Base-by-base conservation (phyloP, 2,329 filamentous ascomycete species). In the Aspergillus intermedius region DNA sequence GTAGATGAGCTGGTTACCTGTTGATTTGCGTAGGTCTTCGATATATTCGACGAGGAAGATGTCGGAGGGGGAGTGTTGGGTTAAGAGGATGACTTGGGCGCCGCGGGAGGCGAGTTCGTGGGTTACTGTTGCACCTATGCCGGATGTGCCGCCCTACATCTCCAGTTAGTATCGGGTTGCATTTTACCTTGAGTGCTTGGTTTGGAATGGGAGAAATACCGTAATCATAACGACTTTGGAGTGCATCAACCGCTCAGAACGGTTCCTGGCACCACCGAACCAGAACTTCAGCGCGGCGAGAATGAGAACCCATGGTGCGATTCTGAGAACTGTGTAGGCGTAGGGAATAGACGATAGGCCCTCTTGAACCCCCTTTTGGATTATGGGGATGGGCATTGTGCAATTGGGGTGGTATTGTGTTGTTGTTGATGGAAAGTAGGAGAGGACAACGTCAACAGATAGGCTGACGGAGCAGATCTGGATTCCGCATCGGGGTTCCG, bases 161-260 rank as follows among this genome's bases (percentile, higher is more conserved):
- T 19, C 42, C 39, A 13, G 4, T 23, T 39, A 22, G 12, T 6
- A 35, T 49, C 34, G 67, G 44, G 61, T 46, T 10, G 19, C 9
- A 2, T 19, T 9, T 10, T 40, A 19, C 15, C 17, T 21, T 10
- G 9, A 4, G 25, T 12, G 3, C 9, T 3, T 39, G 19, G 6
- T 9, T 21, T 12, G 15, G 17, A 8, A 40, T 12, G 15, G 37
- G 17, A 40, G 9, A 40, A 8, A 45, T 76, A 84, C 91, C 15
- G 93, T 98, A 46, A 98, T 81, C 77, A 98, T 84, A 41, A 96
- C 79, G 44, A 98, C 89, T 65, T 94, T 94, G 43, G 89, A 90
- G 69, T 96, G 90, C 83, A 98, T 90, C 48, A 86, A 78, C 50
- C 88, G 80, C 65, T 95, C 90, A 22, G 87, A 80, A 39, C 70